Conservation (phyloP, 768 basidiomycete genomes). For the Pleurotus salmoneostramineus region DNA sequence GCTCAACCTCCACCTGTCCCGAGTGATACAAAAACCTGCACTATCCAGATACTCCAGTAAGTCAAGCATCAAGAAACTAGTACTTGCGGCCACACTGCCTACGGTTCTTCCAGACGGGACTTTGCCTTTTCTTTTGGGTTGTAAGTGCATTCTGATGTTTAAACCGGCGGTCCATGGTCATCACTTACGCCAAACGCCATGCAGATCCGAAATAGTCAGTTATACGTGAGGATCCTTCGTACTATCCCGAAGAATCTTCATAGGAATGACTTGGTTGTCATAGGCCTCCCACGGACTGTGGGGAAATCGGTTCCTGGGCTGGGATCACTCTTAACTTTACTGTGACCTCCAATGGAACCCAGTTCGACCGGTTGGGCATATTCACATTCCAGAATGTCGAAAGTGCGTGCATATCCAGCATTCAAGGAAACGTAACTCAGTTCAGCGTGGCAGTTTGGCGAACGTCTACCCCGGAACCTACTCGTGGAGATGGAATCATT, state of each 20-base stretch:
- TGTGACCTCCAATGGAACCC: constrained; percentile 73
- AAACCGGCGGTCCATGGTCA: no score
- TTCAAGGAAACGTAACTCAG: not conserved
- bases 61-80: constrained; percentile 14
- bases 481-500: constrained; percentile 60
- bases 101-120: constrained; percentile 44
- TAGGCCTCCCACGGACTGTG: constrained; percentile 74
- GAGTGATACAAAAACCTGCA: constrained; percentile 54
- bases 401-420: constrained; percentile 36
- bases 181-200: not conserved
- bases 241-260: not conserved
- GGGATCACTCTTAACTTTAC: constrained; percentile 76
- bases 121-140: constrained; percentile 70
- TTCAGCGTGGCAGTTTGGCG: constrained; percentile 82
- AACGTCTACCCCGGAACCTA: constrained; percentile 81
- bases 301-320: constrained; percentile 70
- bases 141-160: constrained; percentile 29
- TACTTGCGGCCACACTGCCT: not conserved
- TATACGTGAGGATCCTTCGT: constrained; percentile 41
- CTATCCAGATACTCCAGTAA: constrained; percentile 60
- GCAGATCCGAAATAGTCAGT: constrained; percentile 61
- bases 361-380: constrained; percentile 70
- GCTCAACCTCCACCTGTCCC: constrained; percentile 73
- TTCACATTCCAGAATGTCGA: constrained; percentile 80
- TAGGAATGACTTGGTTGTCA: not conserved